A percentile compares a stretch with the other conserved stretches of the same genome.
These are phyloP conservation scores for Penicillium herquei DNA, from an alignment of 495 filamentous ascomycete species.

Conservation along the genomic window DNA sequence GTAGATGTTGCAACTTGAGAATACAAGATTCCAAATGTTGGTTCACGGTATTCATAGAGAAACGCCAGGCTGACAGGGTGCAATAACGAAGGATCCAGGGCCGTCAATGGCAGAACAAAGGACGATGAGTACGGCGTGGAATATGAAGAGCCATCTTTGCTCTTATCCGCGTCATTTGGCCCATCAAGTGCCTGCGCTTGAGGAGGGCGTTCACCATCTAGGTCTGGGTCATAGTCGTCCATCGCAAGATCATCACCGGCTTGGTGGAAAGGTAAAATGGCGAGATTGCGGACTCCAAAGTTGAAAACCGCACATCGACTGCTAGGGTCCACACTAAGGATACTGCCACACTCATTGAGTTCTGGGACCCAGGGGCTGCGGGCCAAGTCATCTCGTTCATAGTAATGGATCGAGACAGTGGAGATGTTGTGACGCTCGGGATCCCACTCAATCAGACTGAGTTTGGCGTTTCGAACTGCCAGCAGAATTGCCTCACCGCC, in stretches of 20 bases:
- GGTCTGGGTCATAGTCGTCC: constrained; percentile 81
- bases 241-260: constrained; percentile 82
- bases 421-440: constrained; percentile 69
- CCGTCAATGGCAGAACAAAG: constrained; percentile 82
- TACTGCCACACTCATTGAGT: constrained; percentile 66
- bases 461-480: constrained; percentile 83
- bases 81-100: constrained; percentile 80
- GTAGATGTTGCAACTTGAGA: constrained; percentile 67
- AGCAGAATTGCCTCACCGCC: constrained; percentile 83
- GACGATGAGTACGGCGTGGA: constrained; percentile 84
- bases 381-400: constrained; percentile 86
- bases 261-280: constrained; percentile 90
- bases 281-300: constrained; percentile 83
- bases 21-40: constrained; percentile 92
- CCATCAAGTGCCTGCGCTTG: constrained; percentile 12
- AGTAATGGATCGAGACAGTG: constrained; percentile 95
- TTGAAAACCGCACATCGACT: constrained; percentile 91
- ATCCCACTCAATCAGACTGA: constrained; percentile 94
- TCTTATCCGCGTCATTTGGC: constrained; percentile 22
- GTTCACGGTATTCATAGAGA: constrained; percentile 94
- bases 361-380: constrained; percentile 73
- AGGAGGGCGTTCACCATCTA: constrained; percentile 53
- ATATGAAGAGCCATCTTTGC: constrained; percentile 54
- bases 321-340: constrained; percentile 83
- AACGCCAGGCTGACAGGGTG: constrained; percentile 91